Evolutionary conservation across 257 asterid species (phyloP).

Genomic region (Prunella vulgaris): DNA sequence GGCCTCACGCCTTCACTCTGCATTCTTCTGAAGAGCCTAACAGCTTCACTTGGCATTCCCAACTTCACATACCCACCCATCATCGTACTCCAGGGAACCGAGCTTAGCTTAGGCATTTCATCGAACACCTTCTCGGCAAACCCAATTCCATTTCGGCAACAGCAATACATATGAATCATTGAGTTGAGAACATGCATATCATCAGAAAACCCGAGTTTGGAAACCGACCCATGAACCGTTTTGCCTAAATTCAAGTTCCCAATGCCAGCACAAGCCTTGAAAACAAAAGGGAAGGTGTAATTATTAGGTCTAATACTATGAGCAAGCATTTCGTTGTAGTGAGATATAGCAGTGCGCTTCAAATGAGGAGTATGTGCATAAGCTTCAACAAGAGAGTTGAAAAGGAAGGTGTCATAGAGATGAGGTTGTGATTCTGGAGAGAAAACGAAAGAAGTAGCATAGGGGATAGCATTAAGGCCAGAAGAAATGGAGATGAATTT

Average conservation of each 20-base stretch:
- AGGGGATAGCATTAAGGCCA: conserved; percentile 36
- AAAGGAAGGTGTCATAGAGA: conserved; percentile 63
- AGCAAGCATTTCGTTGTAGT: conserved; percentile 43
- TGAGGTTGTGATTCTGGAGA: conserved; percentile 38
- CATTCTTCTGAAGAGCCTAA: conserved; percentile 53
- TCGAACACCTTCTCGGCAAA: conserved; percentile 55
- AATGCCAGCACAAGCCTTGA: conserved; percentile 79
- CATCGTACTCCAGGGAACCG: conserved; percentile 67
- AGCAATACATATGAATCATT: conserved; percentile 60
- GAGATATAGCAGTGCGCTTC: conserved; percentile 36
- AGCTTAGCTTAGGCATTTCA: conserved; percentile 43
- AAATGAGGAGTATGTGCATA: conserved; percentile 42
- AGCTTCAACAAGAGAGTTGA: conserved; percentile 63
- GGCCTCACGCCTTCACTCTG: conserved; percentile 55
- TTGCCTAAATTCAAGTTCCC: conserved; percentile 45
- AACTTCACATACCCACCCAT: conserved; percentile 67
- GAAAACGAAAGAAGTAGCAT: conserved; percentile 60
- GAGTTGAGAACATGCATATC: conserved; percentile 55
- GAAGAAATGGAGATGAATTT: conserved; percentile 65
- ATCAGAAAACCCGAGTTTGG: conserved; percentile 49
- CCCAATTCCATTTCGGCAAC: conserved; percentile 48
- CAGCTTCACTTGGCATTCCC: conserved; percentile 58
- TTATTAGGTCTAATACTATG: conserved; percentile 50
- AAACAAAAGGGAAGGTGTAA: conserved; percentile 71
- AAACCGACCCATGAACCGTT: conserved; percentile 48